Base-by-base conservation (phyloP, 2,329 filamentous ascomycete genomes). In the Hypoxylon sp. region DNA sequence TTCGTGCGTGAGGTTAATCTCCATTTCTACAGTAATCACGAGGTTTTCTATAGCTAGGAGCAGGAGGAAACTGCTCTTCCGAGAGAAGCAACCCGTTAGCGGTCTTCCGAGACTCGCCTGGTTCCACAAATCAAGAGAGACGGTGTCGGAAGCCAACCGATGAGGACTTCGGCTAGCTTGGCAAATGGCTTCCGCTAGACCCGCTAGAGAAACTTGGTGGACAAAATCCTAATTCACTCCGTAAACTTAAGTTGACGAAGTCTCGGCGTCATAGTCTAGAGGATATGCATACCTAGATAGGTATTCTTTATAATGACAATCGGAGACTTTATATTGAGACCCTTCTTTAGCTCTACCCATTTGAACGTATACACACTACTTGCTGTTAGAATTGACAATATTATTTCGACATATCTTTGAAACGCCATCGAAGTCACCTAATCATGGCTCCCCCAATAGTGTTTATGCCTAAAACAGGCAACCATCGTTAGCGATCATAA, bases 101-200 rank as follows among this genome's bases (percentile, higher is more conserved):
- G 65, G 55, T 52, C 41, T 41, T 60, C 59, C 68, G 55, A 64
- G 17, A 61, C 51, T 48, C 21, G 30, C 41, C 51, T 66, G 52
- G 68, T 70, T 63, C 62, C 65, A 62, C 52, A 61, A 66, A 61
- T 45, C 28, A 62, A 50, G 43, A 66, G 57, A 49, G 46, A 49
- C 36, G 45, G 28, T 53, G 32, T 58, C 60, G 65, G 68, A 68
- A 49, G 41, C 53, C 53, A 57, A 41, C 60, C 63, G 65, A 65
- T 34, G 60, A 60, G 25, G 52, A 48, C 41, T 52, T 65, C 38
- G 53, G 46, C 28, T 52, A 61, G 50, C 58, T 70, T 65, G 46
- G 60, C 59, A 65, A 43, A 61, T 32, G 32, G 51, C 61, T 70
- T 41, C 53, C 53, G 62, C 51, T 61, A 5, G 38, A 51, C 50